Base-by-base conservation (phyloP, 306 rosid species). In the Cicer yamashitae region DNA sequence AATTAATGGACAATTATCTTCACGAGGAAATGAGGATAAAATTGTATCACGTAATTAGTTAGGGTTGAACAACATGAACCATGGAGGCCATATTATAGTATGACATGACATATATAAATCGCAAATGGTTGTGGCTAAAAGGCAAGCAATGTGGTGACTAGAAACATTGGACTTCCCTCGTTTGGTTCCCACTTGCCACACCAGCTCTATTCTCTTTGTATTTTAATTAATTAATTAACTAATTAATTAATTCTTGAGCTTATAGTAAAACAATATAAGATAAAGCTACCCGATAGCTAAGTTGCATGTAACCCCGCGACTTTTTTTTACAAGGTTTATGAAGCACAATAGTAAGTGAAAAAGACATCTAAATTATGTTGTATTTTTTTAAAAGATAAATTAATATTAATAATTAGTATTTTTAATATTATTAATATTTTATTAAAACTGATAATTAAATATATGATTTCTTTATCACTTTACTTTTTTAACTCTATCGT, bases 111-210 rank as follows among this genome's bases (percentile, higher is more conserved):
- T 22, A 22, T 22, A 22, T 22, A 22, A 22, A 22, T 53, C 59
- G 10, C 30, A 53, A 53, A 53, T 53, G 40, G 15, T 14, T 22
- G 8, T 58, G 14, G 64, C 15, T 58, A 54, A 46, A 54, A 60
- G 11, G 34, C 18, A 59, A 60, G 37, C 58, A 56, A 12, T 22
- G 34, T 7, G 67, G 18, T 15, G 70, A 34, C 71, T 74, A 74
- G 51, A 74, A 74, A 47, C 78, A 61, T 18, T 75, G 79, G 72
- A 63, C 72, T 52, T 63, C 38, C 22, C 6, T 7, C 40, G 7
- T 63, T 73, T 45, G 47, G 64, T 75, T 75, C 72, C 71, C 71
- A 63, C 78, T 45, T 63, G 77, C 43, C 66, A 40, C n/a, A 6
- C 30, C 1, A 5, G 46, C 10, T 71, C 40, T 57, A 57, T 22